phyloP scores from a whole-genome alignment of 192 early-diverging fungal genomes.

The Backusella parvicylindrica region DNA sequence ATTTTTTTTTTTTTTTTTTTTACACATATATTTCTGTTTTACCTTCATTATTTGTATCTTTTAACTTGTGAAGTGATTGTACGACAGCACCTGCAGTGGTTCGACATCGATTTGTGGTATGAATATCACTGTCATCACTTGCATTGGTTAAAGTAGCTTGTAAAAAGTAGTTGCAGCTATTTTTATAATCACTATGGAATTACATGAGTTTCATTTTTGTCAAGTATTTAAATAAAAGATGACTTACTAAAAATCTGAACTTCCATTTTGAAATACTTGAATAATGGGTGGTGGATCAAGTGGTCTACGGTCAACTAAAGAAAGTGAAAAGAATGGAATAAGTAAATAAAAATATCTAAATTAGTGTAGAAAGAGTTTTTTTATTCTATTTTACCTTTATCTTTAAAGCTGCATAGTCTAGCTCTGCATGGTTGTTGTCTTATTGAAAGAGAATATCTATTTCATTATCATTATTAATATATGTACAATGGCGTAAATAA shows the following conservation, averaged over 20 bases:
- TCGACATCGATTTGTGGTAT: constrained; percentile 5
- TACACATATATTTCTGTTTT: not conserved
- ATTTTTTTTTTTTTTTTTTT: not conserved
- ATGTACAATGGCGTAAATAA: not conserved
- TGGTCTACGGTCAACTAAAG: constrained; percentile 8
- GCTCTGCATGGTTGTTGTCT: constrained; percentile 2
- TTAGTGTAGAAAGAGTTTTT: no score
- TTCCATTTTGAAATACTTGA: not conserved
- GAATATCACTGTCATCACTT: not conserved
- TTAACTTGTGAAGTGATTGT: constrained; percentile 83
- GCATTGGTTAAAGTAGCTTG: not conserved
- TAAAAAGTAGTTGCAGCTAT: constrained; percentile 37
- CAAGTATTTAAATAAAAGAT: not conserved
- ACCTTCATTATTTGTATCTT: constrained; percentile 69
- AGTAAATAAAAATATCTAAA: not conserved
- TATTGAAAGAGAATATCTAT: not conserved
- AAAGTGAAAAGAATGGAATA: not conserved
- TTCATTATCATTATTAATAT: not conserved
- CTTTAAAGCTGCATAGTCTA: constrained; percentile 15
- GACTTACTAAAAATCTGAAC: constrained; percentile 1
- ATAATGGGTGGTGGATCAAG: constrained; percentile 15
- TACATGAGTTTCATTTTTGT: not conserved
- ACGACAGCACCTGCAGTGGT: constrained; percentile 91
- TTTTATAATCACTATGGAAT: constrained; percentile 1
- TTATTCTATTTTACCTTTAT: constrained; percentile 18